Base-by-base conservation (phyloP, 805 yeast species). In the Suhomyces canberraensis region DNA sequence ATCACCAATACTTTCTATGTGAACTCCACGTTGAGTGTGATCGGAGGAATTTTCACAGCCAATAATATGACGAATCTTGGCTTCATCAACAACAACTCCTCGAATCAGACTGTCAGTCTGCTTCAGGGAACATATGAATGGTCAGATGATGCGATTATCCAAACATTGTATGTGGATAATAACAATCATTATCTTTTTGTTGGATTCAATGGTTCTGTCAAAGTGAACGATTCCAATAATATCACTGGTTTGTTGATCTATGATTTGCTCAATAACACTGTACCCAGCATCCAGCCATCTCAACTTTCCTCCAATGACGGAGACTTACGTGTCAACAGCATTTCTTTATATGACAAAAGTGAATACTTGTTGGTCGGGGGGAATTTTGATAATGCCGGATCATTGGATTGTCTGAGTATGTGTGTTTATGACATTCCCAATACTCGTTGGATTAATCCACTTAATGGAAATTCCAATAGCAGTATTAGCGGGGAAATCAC, bases 321-420 rank as follows among this genome's bases (percentile, higher is more conserved):
- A 11, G 56, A 76, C 1, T 56, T 66, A 15, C 31, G 43, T 8
- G 60, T 69, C n/a, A 66, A 61, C 37, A 47, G 69, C 4, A 48
- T 69, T 36, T 70, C 55, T 4, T 51, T 56, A 24, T 58, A 60
- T 40, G 69, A 64, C 29, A 48, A 51, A 17, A 52, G 47, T 4
- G 45, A 52, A n/a, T 47, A 52, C 34, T 59, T 88, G 18, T 66
- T 81, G 20, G 85, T 85, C 9, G 95, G 84, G 26, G 96, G 97
- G 16, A 67, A 73, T 29, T 88, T 85, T 53, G 72, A 69, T 15
- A 54, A 66, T 15, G 80, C 84, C 2, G 81, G 83, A 0, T 62
- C 76, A 4, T 60, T 73, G 21, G 57, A 61, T 17, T 89, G 96
- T 58, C 56, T 66, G 2, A 72, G 77, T 1, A 58, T 90, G 25